phyloP scores from a whole-genome alignment of 768 basidiomycete species.

The Pulveroboletus sp. region DNA sequence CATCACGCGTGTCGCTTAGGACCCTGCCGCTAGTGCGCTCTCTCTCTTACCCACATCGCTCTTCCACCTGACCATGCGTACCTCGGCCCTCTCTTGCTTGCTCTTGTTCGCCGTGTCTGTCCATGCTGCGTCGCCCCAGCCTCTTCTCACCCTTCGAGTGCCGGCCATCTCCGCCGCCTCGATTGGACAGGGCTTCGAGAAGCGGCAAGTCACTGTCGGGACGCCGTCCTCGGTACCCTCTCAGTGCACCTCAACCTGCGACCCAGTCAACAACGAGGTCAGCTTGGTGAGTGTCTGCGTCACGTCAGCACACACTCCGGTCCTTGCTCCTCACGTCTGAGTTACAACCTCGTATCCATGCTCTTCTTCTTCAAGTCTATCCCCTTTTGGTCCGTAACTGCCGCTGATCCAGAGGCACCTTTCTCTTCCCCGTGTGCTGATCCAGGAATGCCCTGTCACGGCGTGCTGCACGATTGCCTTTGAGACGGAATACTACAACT shows the following conservation, averaged over 20 bases:
- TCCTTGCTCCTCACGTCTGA: neutral
- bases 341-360: neutral
- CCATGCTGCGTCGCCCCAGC: slow-evolving; percentile 1
- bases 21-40: neutral
- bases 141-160: slow-evolving; percentile 1
- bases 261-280: slow-evolving; percentile 22
- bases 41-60: neutral
- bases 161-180: neutral
- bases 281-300: slow-evolving; percentile 14
- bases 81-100: neutral
- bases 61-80: slow-evolving; percentile 11
- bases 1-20: slow-evolving; percentile 1
- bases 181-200: neutral
- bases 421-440: neutral
- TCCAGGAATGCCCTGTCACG: slow-evolving; percentile 26
- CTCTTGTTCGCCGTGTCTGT: slow-evolving; percentile 2
- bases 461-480: slow-evolving; percentile 40
- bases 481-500: slow-evolving; percentile 37
- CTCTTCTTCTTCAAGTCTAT: neutral
- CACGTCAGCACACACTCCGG: neutral
- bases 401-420: neutral
- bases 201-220: slow-evolving; percentile 18
- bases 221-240: slow-evolving; percentile 16
- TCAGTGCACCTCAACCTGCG: slow-evolving; percentile 21
- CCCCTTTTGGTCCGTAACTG: neutral